Conservation (phyloP, 2,329 filamentous ascomycete genomes). For the Alternaria metachromatica region DNA sequence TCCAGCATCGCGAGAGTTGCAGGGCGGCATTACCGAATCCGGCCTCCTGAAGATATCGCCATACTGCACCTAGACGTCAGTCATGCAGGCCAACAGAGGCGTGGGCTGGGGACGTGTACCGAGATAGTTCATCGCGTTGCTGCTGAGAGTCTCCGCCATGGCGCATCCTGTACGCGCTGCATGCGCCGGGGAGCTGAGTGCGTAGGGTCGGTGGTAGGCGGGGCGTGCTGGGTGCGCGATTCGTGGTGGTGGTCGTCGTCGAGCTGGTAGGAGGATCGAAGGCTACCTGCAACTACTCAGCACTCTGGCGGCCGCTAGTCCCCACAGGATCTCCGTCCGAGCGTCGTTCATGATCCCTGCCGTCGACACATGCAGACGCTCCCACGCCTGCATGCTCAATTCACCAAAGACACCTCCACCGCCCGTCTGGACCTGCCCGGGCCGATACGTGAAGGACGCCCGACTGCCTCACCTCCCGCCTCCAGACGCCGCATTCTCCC, state of each 20-base stretch:
- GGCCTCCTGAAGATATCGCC: constrained; percentile 61
- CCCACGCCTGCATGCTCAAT: background rate
- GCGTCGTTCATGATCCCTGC: constrained; percentile 8
- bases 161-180: constrained; percentile 44
- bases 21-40: constrained; percentile 64
- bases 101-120: constrained; percentile 16
- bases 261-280: background rate
- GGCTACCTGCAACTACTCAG: constrained; percentile 4
- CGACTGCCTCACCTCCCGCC: background rate
- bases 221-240: constrained; percentile 2
- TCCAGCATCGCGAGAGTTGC: constrained; percentile 68
- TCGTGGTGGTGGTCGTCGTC: background rate
- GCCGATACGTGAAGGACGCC: background rate
- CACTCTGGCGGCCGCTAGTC: background rate
- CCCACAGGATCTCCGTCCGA: constrained; percentile 11
- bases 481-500: constrained; percentile 1
- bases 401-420: background rate
- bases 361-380: background rate
- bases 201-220: background rate
- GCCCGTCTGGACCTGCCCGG: background rate
- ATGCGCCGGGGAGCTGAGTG: constrained; percentile 2
- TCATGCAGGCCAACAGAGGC: constrained; percentile 3
- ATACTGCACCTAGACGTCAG: constrained; percentile 53
- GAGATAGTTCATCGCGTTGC: constrained; percentile 72
- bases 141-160: constrained; percentile 57